Evolutionary conservation across 2,329 filamentous ascomycete species (phyloP).

Genomic region (Lachnellula occidentalis): DNA sequence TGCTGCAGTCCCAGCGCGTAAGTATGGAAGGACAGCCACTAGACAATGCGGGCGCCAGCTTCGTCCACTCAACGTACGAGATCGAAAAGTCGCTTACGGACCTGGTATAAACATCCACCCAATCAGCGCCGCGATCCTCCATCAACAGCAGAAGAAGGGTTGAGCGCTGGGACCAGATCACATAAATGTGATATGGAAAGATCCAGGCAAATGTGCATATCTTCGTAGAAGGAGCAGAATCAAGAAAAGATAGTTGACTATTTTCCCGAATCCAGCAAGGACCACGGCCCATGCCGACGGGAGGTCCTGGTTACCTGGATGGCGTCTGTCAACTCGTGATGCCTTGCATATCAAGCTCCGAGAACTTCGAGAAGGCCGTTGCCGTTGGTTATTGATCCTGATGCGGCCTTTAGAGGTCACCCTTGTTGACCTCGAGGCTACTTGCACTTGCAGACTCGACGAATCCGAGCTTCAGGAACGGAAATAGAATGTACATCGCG

Average conservation of each 20-base stretch:
- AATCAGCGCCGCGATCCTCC: conserved; percentile 2
- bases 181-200: conserved; percentile 5
- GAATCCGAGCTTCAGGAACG: background rate
- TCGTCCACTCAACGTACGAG: conserved; percentile 1
- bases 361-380: background rate
- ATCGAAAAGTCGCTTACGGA: background rate
- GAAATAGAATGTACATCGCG: too few relatives aligned
- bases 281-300: conserved; percentile 7
- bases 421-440: background rate
- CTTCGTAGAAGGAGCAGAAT: background rate
- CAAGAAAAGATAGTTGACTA: background rate
- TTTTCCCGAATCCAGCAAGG: background rate
- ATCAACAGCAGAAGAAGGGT: background rate
- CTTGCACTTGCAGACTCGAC: background rate
- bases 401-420: background rate
- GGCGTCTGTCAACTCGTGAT: conserved; percentile 3
- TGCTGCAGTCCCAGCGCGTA: conserved; percentile 18
- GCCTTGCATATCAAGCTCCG: conserved; percentile 1
- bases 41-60: conserved; percentile 10
- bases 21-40: conserved; percentile 12
- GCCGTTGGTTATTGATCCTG: background rate
- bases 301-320: background rate
- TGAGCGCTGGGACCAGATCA: background rate
- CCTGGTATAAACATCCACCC: conserved; percentile 6
- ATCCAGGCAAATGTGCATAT: background rate